Percentiles rank a stretch among this genome's conserved stretches.
These are phyloP conservation scores for Lepidium didymum DNA, from an alignment of 345 rosid genomes.

Conservation along the genomic window DNA sequence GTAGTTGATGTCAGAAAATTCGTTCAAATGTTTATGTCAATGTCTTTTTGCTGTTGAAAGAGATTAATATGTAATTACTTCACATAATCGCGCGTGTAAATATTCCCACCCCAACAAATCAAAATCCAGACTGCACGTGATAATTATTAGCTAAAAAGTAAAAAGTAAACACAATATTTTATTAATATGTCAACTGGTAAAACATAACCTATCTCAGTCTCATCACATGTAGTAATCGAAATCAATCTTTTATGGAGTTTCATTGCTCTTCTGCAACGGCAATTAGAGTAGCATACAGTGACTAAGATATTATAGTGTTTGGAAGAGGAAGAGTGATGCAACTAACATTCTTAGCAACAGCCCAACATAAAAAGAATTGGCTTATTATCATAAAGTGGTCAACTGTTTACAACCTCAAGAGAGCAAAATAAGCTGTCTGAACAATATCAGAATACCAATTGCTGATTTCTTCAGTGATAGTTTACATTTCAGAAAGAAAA, in stretches of 20 bases:
- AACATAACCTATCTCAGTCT: background rate
- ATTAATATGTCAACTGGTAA: background rate
- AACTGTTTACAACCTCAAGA: background rate
- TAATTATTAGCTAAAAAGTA: constrained; percentile 12
- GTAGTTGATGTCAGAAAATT: background rate
- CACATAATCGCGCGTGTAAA: constrained; percentile 24
- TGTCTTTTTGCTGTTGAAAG: too few relatives aligned
- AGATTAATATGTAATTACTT: background rate
- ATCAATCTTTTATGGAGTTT: background rate
- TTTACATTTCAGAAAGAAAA: background rate
- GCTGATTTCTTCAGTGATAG: background rate
- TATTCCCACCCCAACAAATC: background rate
- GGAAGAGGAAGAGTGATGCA: background rate
- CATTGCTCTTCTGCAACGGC: background rate
- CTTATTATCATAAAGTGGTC: background rate
- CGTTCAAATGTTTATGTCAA: background rate
- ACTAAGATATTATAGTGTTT: background rate
- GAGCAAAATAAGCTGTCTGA: background rate
- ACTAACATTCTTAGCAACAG: background rate
- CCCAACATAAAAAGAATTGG: background rate
- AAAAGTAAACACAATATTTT: background rate
- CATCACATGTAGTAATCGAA: background rate
- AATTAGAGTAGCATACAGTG: background rate
- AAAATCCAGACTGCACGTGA: constrained; percentile 14
- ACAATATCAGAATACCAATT: background rate